Conservation (phyloP, 2,329 filamentous ascomycete genomes). For the Metarhizium brunneum region DNA sequence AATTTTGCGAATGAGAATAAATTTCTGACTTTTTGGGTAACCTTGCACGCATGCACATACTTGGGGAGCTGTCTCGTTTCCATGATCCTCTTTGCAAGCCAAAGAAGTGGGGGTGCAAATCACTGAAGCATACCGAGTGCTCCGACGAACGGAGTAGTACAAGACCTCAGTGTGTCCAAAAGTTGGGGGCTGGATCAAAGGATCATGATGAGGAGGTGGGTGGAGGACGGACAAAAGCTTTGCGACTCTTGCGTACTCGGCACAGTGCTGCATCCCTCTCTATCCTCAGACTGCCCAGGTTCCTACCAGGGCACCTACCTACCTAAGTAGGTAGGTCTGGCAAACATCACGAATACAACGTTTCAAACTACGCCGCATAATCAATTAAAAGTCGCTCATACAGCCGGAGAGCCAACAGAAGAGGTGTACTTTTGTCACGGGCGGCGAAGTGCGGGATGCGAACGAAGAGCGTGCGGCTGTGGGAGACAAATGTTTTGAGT, state of each 20-base stretch:
- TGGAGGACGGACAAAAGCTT: not conserved
- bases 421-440: no score
- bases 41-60: no score
- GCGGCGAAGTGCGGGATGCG: not conserved
- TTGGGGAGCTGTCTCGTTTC: not conserved
- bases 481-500: not conserved
- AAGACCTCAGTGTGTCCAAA: not conserved
- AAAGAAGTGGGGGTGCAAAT: not conserved
- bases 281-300: no score
- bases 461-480: not conserved
- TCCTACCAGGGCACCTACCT: no score
- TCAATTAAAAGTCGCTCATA: not conserved
- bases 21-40: not conserved
- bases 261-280: no score
- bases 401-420: no score
- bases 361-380: not conserved
- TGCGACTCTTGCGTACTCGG: not conserved
- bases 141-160: not conserved
- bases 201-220: not conserved
- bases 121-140: not conserved
- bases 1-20: no score
- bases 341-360: not conserved
- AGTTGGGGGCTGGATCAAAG: not conserved
- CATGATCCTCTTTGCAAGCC: not conserved
- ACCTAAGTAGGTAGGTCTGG: no score